Base-by-base conservation (phyloP, 1,139 yeast genomes). In the Blastobotrys indianensis region DNA sequence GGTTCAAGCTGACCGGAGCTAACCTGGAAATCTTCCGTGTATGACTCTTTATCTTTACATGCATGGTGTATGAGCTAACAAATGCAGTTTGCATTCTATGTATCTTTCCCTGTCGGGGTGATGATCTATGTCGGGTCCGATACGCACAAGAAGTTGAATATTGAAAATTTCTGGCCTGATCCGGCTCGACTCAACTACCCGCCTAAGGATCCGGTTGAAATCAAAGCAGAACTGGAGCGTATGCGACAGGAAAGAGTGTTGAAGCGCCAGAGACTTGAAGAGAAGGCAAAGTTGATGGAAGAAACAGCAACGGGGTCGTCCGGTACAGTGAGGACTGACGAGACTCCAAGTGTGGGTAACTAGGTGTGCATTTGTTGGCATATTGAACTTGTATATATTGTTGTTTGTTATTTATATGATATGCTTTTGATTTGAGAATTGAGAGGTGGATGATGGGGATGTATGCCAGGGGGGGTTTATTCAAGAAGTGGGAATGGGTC, bases 151-250 rank as follows among this genome's bases (percentile, higher is more conserved):
- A 88, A 87, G 68, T 80, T 90, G 64, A 86, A 87, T 61, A 80
- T 88, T 46, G 94, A 95, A n/a, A 95, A 95, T 13, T 88, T 86
- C 66, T 87, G 95, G 95, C 97, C 97, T 1, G 97, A 88, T 65
- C 97, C 97, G 34, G 84, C 85, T 32, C 83, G 96, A 1, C 74
- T 87, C 56, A 87, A 88, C 62, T 84, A 85, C 66, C 82, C 90
- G 33, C 97, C 97, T 2, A 90, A 87, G 62, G 97, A 88, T 61
- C 90, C 90, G 8, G 86, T 84, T 58, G 97, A 90, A 62, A 86
- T 88, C 53, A 83, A 85, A 60, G 92, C 94, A 0, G 97, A 90
- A 64, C 72, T 88, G 39, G 95, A 95, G 15, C 76, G 96, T 61
- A 83, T 88, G 74, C 79, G 80, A 62, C 75, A 79, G 54, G 94